phyloP scores from a whole-genome alignment of 768 basidiomycete genomes.

The Infundibulicybe gibba region DNA sequence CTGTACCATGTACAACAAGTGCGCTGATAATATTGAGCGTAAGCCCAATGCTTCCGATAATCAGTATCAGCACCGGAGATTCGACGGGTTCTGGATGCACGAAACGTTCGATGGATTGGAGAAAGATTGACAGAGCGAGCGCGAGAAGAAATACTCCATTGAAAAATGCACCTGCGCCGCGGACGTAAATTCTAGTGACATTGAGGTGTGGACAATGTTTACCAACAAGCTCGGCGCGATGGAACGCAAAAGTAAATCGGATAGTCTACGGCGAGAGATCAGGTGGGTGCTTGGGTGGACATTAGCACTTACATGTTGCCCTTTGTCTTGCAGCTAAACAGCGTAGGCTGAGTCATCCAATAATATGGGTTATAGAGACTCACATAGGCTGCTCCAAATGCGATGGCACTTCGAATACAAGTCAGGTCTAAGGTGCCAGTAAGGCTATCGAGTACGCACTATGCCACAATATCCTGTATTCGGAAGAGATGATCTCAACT shows the following conservation, averaged over 20 bases:
- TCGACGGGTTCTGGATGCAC: slow-evolving; percentile 40
- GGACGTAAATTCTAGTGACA: background rate
- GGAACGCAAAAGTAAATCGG: slow-evolving; percentile 52
- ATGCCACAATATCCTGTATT: slow-evolving; percentile 42
- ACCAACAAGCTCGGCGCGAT: slow-evolving; percentile 55
- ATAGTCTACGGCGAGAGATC: slow-evolving; percentile 28
- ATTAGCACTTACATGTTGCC: slow-evolving; percentile 32
- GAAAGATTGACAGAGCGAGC: slow-evolving; percentile 47
- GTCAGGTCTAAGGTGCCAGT: background rate
- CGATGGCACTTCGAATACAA: slow-evolving; percentile 30
- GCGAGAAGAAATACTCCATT: slow-evolving; percentile 52
- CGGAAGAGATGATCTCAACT: background rate
- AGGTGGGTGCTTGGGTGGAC: background rate
- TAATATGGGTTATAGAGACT: background rate
- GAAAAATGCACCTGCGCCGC: slow-evolving; percentile 44
- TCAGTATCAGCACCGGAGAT: slow-evolving; percentile 40
- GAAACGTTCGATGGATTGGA: slow-evolving; percentile 51
- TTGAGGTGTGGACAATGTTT: slow-evolving; percentile 10
- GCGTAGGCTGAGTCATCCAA: background rate
- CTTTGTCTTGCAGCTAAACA: slow-evolving; percentile 37
- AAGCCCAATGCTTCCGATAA: slow-evolving; percentile 46
- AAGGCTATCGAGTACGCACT: slow-evolving; percentile 22
- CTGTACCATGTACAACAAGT: slow-evolving; percentile 44
- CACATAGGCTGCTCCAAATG: slow-evolving; percentile 43
- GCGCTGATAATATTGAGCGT: slow-evolving; percentile 44